phyloP scores from a whole-genome alignment of 2,329 filamentous ascomycete genomes.

The Aspergillus floridensis region DNA sequence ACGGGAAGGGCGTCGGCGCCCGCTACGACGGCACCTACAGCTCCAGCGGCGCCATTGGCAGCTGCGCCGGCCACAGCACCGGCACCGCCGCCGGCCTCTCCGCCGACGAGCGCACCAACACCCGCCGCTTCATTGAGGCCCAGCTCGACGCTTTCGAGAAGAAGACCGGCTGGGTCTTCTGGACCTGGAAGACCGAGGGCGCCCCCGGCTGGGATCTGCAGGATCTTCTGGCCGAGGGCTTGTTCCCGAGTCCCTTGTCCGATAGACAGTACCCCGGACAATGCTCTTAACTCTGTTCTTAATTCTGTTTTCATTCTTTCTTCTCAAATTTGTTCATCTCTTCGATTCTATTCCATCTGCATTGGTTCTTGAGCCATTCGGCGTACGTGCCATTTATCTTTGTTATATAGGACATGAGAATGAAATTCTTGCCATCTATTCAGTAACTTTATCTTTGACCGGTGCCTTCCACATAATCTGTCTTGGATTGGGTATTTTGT shows the following conservation, averaged over 20 bases:
- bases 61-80: constrained; percentile 51
- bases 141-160: constrained; percentile 47
- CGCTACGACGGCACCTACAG: constrained; percentile 57
- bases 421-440: background rate
- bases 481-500: no score
- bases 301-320: background rate
- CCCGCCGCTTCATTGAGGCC: constrained; percentile 46
- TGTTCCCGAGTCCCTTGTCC: constrained; percentile 49
- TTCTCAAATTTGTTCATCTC: background rate
- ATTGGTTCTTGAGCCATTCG: background rate
- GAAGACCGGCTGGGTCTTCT: constrained; percentile 48
- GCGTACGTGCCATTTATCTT: background rate
- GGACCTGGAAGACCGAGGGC: constrained; percentile 52
- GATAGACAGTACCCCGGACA: constrained; percentile 34
- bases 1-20: constrained; percentile 59
- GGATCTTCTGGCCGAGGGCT: constrained; percentile 39
- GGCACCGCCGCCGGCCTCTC: constrained; percentile 46
- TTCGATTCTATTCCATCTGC: background rate
- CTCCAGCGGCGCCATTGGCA: constrained; percentile 50
- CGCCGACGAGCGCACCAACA: constrained; percentile 34
- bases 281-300: constrained; percentile 18
- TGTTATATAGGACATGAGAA: background rate
- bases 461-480: no score
- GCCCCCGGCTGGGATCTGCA: constrained; percentile 51
- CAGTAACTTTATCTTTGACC: no score